Evolutionary conservation across 768 basidiomycete genomes (phyloP), one percentile per base, ranked within the genome.

Genomic region (Gymnopilus dilepis): DNA sequence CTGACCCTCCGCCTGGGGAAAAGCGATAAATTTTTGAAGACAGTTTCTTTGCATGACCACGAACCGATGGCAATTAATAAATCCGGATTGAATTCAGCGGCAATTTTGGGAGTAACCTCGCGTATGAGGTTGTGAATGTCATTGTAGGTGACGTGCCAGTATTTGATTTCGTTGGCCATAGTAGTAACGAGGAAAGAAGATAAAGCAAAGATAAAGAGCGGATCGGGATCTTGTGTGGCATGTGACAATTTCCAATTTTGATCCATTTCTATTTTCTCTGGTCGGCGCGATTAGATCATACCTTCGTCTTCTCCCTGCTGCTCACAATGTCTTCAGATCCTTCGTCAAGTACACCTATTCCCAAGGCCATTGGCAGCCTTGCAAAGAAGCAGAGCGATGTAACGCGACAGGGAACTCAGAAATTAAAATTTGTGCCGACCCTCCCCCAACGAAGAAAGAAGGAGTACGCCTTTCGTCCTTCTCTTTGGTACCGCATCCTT

Each of bases 91-190:
- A 96, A 99, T 45, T 88, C 83, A 4, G 73, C 73, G 31, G 87
- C 89, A 68, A 98, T 94, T 69, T 84, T 80, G 50, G 80, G 80
- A 1, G 90, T 87, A 1, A 82, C 80, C 12, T 76, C 78, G 67
- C 87, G 87, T 68, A 97, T 95, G 63, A 94, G 82, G 66, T 92
- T 92, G 82, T 97, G 95, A 57, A 97, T 88, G 53, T 97, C 90
- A 69, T 97, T 96, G 80, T 97, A 97, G 19, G 94, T 96, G 58
- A 89, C 80, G 58, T 80, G 87, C 72, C 84, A 68, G 71, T 93
- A 92, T 69, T 88, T 73, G 40, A 85, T 79, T 70, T 81, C 77
- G 48, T 69, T 69, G 57, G 74, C 61, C 80, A 80, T 82, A 65
- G 38, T 45, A 51, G 56, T 28, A 45, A 51, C 60, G 34, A 43